A percentile compares a stretch with the other conserved stretches of the same genome.
Evolutionary conservation across 345 rosid species (phyloP).

Genomic region (Populus nigra): DNA sequence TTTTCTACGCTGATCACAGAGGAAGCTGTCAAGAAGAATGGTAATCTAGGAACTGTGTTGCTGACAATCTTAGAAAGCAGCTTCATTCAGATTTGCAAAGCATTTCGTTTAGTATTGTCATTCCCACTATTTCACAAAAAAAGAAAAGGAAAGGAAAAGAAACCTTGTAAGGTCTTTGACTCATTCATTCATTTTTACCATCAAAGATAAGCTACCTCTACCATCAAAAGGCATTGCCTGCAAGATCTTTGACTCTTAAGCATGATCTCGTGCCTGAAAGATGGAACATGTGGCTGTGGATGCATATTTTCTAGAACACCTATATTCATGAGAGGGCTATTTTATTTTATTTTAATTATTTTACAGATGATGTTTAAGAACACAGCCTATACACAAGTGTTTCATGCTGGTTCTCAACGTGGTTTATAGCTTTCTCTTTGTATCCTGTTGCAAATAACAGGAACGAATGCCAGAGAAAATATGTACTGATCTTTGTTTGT

Average conservation of each 20-base stretch:
- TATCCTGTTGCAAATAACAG: neutral
- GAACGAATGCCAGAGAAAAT: neutral
- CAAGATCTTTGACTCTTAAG: neutral
- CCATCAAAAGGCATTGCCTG: neutral
- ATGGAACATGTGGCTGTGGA: too few relatives aligned
- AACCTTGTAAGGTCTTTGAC: too few relatives aligned
- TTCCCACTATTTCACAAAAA: neutral
- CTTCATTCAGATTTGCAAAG: conserved; percentile 55
- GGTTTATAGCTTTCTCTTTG: conserved; percentile 1
- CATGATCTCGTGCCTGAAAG: neutral
- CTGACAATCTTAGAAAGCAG: conserved; percentile 46
- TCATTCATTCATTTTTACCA: too few relatives aligned
- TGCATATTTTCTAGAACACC: too few relatives aligned
- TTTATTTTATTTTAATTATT: neutral
- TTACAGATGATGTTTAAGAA: conserved; percentile 80
- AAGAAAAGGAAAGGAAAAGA: too few relatives aligned
- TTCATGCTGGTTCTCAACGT: conserved; percentile 52
- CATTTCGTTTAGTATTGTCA: conserved; percentile 53
- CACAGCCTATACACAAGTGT: conserved; percentile 78
- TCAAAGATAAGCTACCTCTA: neutral
- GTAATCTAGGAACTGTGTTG: conserved; percentile 48
- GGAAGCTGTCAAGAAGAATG: conserved; percentile 39
- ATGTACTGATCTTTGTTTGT: too few relatives aligned
- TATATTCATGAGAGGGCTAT: neutral
- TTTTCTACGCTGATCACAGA: conserved; percentile 46